Percentiles rank a stretch among this genome's conserved stretches.
These are phyloP conservation scores for Oryza coarctata DNA, from an alignment of 176 grass and related monocot species.

Conservation along the genomic window DNA sequence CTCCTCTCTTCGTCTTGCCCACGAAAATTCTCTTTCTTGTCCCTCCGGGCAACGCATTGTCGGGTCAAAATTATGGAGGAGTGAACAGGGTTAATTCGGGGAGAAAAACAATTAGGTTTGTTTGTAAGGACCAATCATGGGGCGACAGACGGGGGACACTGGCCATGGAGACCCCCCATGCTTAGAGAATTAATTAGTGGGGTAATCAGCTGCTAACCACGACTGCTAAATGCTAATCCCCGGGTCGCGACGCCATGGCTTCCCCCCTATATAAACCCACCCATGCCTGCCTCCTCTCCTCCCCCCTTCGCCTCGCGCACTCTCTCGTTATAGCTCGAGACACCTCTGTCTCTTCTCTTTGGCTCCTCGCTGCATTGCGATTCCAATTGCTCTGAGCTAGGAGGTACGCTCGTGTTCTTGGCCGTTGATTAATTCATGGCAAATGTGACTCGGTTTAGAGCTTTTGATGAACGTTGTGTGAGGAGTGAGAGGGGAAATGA, in stretches of 20 bases:
- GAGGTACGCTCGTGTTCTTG: conserved; percentile 48
- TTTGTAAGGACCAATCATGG: conserved; percentile 39
- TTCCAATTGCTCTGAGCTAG: neutral
- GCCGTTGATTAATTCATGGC: neutral
- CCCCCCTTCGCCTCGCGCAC: conserved; percentile 47
- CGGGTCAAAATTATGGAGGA: neutral
- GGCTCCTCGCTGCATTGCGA: neutral
- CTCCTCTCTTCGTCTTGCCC: neutral
- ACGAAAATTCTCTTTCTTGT: neutral
- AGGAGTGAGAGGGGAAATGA: neutral
- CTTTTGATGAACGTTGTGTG: conserved; percentile 6
- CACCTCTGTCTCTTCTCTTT: neutral
- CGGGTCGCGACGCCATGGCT: conserved; percentile 17
- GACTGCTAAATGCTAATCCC: conserved; percentile 10
- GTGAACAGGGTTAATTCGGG: conserved; percentile 11
- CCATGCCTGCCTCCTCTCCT: conserved; percentile 35
- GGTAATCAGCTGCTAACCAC: conserved; percentile 32
- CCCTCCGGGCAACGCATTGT: neutral
- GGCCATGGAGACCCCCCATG: neutral
- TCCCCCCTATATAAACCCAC: conserved; percentile 63
- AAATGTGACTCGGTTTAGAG: conserved; percentile 45
- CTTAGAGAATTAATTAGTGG: conserved; percentile 22
- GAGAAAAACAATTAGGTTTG: neutral
- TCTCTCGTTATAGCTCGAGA: neutral
- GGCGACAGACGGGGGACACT: conserved; percentile 35